A percentile compares a stretch with the other conserved stretches of the same genome.
Evolutionary conservation across 768 basidiomycete species (phyloP).

Genomic region (Dacryopinax spathularia): DNA sequence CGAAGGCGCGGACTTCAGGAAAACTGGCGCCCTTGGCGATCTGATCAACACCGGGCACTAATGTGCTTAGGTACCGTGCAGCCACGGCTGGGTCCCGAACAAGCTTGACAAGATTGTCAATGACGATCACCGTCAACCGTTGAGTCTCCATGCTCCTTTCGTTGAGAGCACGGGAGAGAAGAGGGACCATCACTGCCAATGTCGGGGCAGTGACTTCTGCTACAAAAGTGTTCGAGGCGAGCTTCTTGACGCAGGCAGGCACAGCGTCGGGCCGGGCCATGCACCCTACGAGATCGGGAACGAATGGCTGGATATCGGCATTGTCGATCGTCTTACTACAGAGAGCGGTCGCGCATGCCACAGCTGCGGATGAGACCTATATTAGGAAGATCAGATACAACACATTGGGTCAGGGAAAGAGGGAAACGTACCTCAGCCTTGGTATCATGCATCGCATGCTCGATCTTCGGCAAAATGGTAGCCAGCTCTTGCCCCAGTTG

Average conservation of each 20-base stretch:
- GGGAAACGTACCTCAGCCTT: slow-evolving; percentile 61
- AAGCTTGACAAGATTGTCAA: slow-evolving; percentile 94
- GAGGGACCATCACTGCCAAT: slow-evolving; percentile 85
- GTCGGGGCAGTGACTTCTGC: slow-evolving; percentile 95
- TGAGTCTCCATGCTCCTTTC: slow-evolving; percentile 95
- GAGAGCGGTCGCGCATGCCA: slow-evolving; percentile 78
- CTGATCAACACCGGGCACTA: slow-evolving; percentile 81
- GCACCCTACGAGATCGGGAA: slow-evolving; percentile 77
- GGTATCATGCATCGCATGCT: slow-evolving; percentile 89
- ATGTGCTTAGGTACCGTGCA: slow-evolving; percentile 69
- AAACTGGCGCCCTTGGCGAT: slow-evolving; percentile 86
- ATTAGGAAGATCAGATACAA: not conserved
- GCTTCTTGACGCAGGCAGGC: slow-evolving; percentile 82
- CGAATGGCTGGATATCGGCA: slow-evolving; percentile 80
- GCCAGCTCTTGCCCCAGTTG: slow-evolving; percentile 74
- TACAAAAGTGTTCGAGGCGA: slow-evolving; percentile 91
- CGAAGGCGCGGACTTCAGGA: slow-evolving; percentile 96
- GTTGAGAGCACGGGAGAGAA: slow-evolving; percentile 78
- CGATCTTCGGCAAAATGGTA: slow-evolving; percentile 68
- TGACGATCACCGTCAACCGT: slow-evolving; percentile 82
- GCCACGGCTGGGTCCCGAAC: slow-evolving; percentile 84
- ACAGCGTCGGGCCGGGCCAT: slow-evolving; percentile 83
- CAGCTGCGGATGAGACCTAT: slow-evolving; percentile 71
- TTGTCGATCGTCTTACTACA: slow-evolving; percentile 88
- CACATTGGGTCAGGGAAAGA: not conserved